Evolutionary conservation across 441 rosid species (phyloP).

Genomic region (Macaranga tanarius): DNA sequence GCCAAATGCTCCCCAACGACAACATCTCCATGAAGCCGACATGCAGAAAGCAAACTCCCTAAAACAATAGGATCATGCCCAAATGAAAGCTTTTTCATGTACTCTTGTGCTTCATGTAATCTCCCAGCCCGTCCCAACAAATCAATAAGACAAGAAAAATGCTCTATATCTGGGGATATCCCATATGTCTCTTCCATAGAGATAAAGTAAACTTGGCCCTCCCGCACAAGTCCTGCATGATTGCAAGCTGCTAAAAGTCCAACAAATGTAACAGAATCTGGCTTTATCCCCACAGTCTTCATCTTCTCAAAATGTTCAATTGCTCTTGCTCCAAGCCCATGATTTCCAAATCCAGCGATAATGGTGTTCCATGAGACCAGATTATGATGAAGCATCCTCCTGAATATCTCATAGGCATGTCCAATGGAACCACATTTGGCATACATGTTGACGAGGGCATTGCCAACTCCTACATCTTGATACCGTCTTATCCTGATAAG

Average conservation of each 20-base stretch:
- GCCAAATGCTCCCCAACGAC: conserved; percentile 47
- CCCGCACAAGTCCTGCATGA: conserved; percentile 56
- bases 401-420: conserved; percentile 40
- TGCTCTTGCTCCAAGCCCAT: conserved; percentile 52
- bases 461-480: conserved; percentile 49
- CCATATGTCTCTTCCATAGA: conserved; percentile 48
- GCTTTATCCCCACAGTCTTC: conserved; percentile 39
- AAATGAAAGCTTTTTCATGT: conserved; percentile 34
- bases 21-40: conserved; percentile 52
- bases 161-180: conserved; percentile 51
- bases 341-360: conserved; percentile 55
- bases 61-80: conserved; percentile 46
- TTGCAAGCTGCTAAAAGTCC: conserved; percentile 62
- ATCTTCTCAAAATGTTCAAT: conserved; percentile 47
- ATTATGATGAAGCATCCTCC: conserved; percentile 40
- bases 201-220: conserved; percentile 46
- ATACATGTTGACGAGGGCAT: conserved; percentile 68
- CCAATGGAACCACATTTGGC: conserved; percentile 64
- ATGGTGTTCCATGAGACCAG: conserved; percentile 72
- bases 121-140: conserved; percentile 66
- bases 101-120: conserved; percentile 48
- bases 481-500: conserved; percentile 38
- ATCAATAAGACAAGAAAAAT: conserved; percentile 65
- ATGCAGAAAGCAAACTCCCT: conserved; percentile 63
- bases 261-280: conserved; percentile 57